These are phyloP conservation scores for Diaporthe capsici DNA, from an alignment of 2,329 filamentous ascomycete genomes.

Conservation along the genomic window DNA sequence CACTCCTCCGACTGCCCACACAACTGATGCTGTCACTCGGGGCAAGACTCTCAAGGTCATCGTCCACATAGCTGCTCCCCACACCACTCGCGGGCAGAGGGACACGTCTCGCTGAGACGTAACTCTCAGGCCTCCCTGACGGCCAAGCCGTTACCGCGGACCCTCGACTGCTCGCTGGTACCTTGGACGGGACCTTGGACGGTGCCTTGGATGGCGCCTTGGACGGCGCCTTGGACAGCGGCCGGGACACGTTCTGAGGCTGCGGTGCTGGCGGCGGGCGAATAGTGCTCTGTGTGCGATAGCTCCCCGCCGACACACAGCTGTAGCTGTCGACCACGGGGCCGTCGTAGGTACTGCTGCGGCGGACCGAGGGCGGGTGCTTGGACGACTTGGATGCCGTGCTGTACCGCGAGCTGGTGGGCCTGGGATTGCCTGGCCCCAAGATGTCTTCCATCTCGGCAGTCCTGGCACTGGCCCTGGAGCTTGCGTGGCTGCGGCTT, in stretches of 20 bases:
- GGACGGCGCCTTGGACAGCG: conserved; percentile 44
- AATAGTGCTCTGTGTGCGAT: conserved; percentile 54
- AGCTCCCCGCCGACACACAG: conserved; percentile 60
- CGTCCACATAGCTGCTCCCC: conserved; percentile 60
- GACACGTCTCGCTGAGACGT: conserved; percentile 52
- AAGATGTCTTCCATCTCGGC: conserved; percentile 39
- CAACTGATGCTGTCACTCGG: conserved; percentile 75
- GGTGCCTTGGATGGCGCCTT: conserved; percentile 44
- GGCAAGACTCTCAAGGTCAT: conserved; percentile 67
- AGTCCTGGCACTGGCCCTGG: conserved; percentile 51
- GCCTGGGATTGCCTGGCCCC: conserved; percentile 42
- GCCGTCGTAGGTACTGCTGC: conserved; percentile 48
- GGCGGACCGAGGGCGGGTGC: conserved; percentile 42
- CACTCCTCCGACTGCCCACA: conserved; percentile 61
- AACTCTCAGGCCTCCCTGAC: conserved; percentile 44
- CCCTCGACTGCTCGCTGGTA: conserved; percentile 46
- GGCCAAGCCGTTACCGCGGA: conserved; percentile 45
- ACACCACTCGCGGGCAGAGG: conserved; percentile 58
- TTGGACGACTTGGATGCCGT: conserved; percentile 23
- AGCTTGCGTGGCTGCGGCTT: conserved; percentile 56
- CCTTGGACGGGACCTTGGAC: conserved; percentile 42
- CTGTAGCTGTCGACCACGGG: conserved; percentile 54
- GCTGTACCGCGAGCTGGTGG: conserved; percentile 44
- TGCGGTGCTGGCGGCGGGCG: conserved; percentile 47
- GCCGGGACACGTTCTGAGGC: conserved; percentile 45